A percentile compares a stretch with the other conserved stretches of the same genome.
These are phyloP conservation scores for Tubosaeta sp. DNA, from an alignment of 768 basidiomycete species.

Conservation along the genomic window DNA sequence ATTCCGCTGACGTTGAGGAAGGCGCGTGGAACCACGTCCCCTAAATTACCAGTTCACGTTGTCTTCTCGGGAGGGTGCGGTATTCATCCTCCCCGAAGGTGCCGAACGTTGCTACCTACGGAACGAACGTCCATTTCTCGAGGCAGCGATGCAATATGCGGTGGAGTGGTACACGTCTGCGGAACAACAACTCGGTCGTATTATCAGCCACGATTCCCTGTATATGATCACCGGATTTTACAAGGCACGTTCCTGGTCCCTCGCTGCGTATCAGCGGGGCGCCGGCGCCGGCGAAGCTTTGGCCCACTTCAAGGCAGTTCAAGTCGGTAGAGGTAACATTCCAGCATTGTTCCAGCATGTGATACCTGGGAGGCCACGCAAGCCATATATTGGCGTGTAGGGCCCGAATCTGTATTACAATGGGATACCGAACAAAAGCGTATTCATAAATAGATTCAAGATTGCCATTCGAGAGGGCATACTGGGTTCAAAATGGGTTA, in stretches of 20 bases:
- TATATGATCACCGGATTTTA: conserved; percentile 22
- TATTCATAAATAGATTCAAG: conserved; percentile 24
- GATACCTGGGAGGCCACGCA: conserved; percentile 10
- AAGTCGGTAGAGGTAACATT: not conserved
- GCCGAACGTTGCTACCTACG: conserved; percentile 21
- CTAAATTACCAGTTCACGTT: conserved; percentile 12
- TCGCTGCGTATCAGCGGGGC: conserved; percentile 14
- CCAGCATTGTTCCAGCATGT: conserved; percentile 1
- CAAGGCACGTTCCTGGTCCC: conserved; percentile 23
- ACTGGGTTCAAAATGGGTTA: not conserved
- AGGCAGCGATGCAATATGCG: conserved; percentile 19
- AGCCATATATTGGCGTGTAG: conserved; percentile 4
- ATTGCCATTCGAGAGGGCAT: not conserved
- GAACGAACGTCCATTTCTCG: conserved; percentile 17
- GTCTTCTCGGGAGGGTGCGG: conserved; percentile 26
- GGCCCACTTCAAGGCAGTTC: conserved; percentile 8
- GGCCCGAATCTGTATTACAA: not conserved
- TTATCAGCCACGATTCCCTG: conserved; percentile 15
- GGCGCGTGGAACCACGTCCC: not conserved
- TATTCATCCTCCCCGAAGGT: conserved; percentile 32
- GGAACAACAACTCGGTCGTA: conserved; percentile 14
- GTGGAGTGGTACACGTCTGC: conserved; percentile 28
- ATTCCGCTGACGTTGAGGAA: not conserved
- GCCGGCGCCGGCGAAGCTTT: conserved; percentile 3
- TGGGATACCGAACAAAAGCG: conserved; percentile 12